Evolutionary conservation across 495 filamentous ascomycete species (phyloP), one percentile per base, ranked within the genome.

Genomic region (Lasiosphaeria ovina): DNA sequence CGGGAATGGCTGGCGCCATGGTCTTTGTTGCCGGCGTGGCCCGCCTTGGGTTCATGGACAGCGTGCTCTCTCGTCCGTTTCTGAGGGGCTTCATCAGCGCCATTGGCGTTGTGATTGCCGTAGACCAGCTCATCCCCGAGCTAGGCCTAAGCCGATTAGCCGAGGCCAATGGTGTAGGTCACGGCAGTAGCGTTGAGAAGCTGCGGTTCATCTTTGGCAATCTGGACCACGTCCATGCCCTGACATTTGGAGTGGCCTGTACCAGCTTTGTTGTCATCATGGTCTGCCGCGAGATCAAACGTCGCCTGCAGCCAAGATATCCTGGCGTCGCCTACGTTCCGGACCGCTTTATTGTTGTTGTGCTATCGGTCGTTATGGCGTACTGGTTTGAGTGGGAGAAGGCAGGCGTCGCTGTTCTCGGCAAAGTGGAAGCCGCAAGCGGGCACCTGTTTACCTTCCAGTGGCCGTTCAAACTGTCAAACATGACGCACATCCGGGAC

Each of bases 1-100:
- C 93, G 3, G 89, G 88, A 1, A 83, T 97, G 78, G 87, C 92
- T 0, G 95, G 94, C 34, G 86, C 85, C 12, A 89, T 93, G 69
- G 93, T 98, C 49, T 81, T 98, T 24, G 73, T 89, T 49, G 92
- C 93, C 34, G 94, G 94, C 0, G 62, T 95, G 4, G 86, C 86
- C 35, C 82, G 94, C 8, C 76, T 99, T n/a, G 94, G 94, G 0
- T 99, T 98, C 64, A 69, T 99, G 61, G 94, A 99, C 69, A 95
- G 89, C 69, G 93, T 99, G 47, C 80, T 99, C 57, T 96, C 91
- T 63, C 80, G 93, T 34, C 95, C 94, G 0, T 96, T 99, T 63
- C 75, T 98, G 35, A 79, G 94, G 56, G 94, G 94, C 3, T 99
- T 99, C 73, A 97, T 99, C 73, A 93, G 88, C 52, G 93, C 95